A percentile compares a stretch with the other conserved stretches of the same genome.
phyloP scores from a whole-genome alignment of 768 basidiomycete genomes.

The Trametes maxima region DNA sequence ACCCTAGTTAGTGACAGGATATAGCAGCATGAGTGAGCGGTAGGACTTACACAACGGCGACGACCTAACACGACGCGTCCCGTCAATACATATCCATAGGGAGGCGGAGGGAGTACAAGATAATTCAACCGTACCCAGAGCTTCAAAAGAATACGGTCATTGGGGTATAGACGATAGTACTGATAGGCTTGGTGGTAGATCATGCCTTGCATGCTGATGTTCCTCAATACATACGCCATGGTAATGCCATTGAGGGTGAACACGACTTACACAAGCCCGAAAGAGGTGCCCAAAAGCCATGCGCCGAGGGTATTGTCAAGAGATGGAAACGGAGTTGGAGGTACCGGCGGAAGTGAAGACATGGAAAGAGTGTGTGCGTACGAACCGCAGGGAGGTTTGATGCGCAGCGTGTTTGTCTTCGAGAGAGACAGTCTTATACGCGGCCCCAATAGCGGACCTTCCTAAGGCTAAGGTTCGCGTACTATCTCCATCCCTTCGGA shows the following conservation, averaged over 20 bases:
- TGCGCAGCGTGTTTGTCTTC: too few relatives aligned
- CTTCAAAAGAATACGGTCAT: not conserved
- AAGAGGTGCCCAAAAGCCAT: not conserved
- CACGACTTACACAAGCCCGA: not conserved
- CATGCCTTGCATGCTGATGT: not conserved
- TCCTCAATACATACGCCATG: not conserved
- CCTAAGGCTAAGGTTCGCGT: too few relatives aligned
- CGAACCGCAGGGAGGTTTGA: too few relatives aligned
- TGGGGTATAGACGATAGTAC: not conserved
- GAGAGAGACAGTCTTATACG: too few relatives aligned
- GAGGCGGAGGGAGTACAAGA: not conserved
- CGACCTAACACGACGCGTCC: not conserved
- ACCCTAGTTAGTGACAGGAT: not conserved
- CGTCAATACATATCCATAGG: not conserved
- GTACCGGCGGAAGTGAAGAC: too few relatives aligned
- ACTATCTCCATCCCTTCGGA: too few relatives aligned
- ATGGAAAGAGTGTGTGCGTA: too few relatives aligned
- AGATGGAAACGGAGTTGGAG: too few relatives aligned
- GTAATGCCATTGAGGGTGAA: not conserved
- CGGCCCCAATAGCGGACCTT: too few relatives aligned
- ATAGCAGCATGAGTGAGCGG: not conserved
- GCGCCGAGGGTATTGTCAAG: not conserved
- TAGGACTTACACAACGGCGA: not conserved
- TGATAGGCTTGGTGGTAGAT: not conserved
- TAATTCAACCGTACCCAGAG: not conserved